Conservation (phyloP, 2,329 filamentous ascomycete species). For the Fusarium cyanostomum region DNA sequence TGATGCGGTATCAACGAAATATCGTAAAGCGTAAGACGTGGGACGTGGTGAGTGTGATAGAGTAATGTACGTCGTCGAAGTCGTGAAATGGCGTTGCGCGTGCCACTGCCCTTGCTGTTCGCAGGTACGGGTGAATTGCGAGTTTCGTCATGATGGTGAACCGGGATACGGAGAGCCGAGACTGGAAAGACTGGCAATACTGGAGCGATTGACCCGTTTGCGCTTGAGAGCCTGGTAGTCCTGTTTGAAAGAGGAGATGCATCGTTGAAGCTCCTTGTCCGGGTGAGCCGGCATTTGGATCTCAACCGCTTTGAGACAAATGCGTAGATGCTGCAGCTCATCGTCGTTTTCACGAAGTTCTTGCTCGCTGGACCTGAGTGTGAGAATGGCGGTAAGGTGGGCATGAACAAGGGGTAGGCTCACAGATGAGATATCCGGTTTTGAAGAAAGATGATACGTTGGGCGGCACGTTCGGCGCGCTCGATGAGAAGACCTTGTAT, state of each 20-base stretch:
- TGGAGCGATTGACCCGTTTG: constrained; percentile 51
- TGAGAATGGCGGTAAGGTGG: constrained; percentile 4
- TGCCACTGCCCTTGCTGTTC: constrained; percentile 17
- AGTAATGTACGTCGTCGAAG: constrained; percentile 32
- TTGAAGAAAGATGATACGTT: constrained; percentile 69
- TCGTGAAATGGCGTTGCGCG: constrained; percentile 31
- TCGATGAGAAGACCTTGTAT: constrained; percentile 69
- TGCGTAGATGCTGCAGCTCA: constrained; percentile 68
- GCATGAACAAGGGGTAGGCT: constrained; percentile 27
- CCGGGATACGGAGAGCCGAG: constrained; percentile 42
- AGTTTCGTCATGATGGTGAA: constrained; percentile 35
- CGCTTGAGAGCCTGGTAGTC: constrained; percentile 64
- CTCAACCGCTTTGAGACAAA: constrained; percentile 71
- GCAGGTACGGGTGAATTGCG: neutral
- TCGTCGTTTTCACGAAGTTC: constrained; percentile 66
- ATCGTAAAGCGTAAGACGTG: constrained; percentile 30
- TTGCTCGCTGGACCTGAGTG: constrained; percentile 55
- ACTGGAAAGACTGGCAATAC: constrained; percentile 42
- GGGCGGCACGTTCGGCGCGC: constrained; percentile 65
- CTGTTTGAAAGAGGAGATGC: constrained; percentile 69
- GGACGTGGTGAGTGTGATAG: constrained; percentile 18
- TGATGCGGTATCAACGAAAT: constrained; percentile 14
- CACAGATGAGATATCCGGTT: constrained; percentile 67
- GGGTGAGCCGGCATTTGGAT: constrained; percentile 63
- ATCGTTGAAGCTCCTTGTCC: constrained; percentile 66